Conservation (phyloP, 805 yeast genomes). For the Metschnikowia matae region DNA sequence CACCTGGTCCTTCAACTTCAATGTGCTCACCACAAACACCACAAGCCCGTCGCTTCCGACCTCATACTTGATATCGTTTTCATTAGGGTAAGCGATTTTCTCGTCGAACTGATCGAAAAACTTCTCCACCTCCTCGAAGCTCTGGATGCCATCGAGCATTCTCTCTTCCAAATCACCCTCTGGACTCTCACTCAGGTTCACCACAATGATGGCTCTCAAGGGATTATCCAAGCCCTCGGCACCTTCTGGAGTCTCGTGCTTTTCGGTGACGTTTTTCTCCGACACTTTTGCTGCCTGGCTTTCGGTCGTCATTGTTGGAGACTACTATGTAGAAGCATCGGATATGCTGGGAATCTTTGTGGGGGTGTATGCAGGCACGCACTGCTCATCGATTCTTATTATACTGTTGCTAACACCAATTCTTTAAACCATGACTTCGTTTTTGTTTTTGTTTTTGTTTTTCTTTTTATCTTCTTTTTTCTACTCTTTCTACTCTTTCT, state of each 20-base stretch:
- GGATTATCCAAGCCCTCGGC: slow-evolving; percentile 44
- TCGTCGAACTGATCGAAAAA: slow-evolving; percentile 54
- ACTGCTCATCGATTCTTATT: background rate
- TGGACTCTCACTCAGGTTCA: slow-evolving; percentile 30
- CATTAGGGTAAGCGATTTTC: slow-evolving; percentile 50
- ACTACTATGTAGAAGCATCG: background rate
- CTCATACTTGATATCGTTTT: slow-evolving; percentile 52
- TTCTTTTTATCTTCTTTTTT: too few species aligned
- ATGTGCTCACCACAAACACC: slow-evolving; percentile 48
- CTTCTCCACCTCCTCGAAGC: slow-evolving; percentile 44
- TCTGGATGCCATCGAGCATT: slow-evolving; percentile 41
- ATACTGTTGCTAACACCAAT: too few species aligned
- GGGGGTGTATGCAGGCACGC: slow-evolving; percentile 1
- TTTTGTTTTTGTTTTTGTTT: too few species aligned
- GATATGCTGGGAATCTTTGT: background rate
- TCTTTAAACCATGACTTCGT: too few species aligned
- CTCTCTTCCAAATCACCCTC: slow-evolving; percentile 50
- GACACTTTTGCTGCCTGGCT: background rate
- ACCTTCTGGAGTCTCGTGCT: slow-evolving; percentile 3
- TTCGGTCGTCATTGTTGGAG: background rate
- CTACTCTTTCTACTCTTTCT: too few species aligned
- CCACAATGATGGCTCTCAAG: slow-evolving; percentile 41
- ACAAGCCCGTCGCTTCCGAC: slow-evolving; percentile 60
- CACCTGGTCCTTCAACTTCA: slow-evolving; percentile 34
- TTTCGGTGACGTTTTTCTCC: background rate